Base-by-base conservation (phyloP, 345 rosid species). In the Noccaea caerulescens region DNA sequence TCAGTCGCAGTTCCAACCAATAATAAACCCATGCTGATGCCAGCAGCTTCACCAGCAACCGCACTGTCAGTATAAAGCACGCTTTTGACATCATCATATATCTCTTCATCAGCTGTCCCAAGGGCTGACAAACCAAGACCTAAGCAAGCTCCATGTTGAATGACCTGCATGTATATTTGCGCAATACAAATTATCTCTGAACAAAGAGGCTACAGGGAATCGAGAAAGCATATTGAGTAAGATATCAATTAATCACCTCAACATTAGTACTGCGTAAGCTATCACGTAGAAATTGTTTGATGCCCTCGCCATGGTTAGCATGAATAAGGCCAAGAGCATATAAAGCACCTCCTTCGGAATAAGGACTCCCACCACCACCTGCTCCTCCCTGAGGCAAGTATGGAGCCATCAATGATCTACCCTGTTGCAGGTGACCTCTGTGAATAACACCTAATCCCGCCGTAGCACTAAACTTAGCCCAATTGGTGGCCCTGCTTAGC, bases 381-480 rank as follows among this genome's bases (percentile, higher is more conserved):
- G 88, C 88, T 73, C 96, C 99, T 27, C 92, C 97, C 77, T 92
- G 99, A 62, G 99, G 99, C 81, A 95, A 82, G 82, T 92, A 92
- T 39, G 99, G 99, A 44, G 97, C 97, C 99, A 95, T 92, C 61
- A 92, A 58, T 63, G 98, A 92, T 82, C 99, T 90, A 4, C 98
- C 99, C 67, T 92, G 99, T 81, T 87, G 96, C 72, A 95, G 72
- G 68, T 95, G 98, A 53, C 99, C 99, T 66, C 94, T 87, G 79
- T 95, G 97, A 77, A 95, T 95, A 59, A 95, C 99, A 82, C 99
- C 98, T 72, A 95, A 86, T 50, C 99, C 99, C 0, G 98, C 98
- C 11, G 97, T 95, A 14, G 99, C 99, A 86, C 97, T 95, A 80
- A 95, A 95, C 81, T 92, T 95, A 33, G 98, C 99, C 99, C 99